Evolutionary conservation across 768 basidiomycete species (phyloP), one percentile per base, ranked within the genome.

Genomic region (Auricularia sp.): DNA sequence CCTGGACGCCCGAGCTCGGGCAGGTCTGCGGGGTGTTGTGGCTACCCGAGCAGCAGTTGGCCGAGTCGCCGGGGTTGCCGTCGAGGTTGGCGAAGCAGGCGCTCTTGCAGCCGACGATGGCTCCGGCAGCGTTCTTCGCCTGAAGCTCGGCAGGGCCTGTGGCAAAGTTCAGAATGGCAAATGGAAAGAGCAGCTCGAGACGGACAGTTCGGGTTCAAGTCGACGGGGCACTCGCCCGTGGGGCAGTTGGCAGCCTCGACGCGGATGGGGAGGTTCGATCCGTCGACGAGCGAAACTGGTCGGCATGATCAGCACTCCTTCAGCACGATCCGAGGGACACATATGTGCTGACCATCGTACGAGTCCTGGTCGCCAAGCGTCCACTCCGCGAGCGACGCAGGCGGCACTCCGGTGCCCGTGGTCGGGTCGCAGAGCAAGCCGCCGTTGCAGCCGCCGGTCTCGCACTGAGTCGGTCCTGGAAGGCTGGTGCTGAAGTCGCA

Each of bases 1-100:
- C 44, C 36, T 54, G 67, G 10, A 79, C 77, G 21, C 77, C 77
- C 3, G 82, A 82, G 16, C 77, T 67, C 14, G 85, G 86, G 72
- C 87, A 88, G 0, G 85, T 86, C 11, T 69, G 72, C 1, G 84
- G 73, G 5, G 82, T 85, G 72, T 73, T 74, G 74, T 81, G 76
- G 45, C 71, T 73, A 11, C 88, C 47, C 18, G 47, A 51, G 47
- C 47, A 51, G 47, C 47, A 51, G 47, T 51, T 51, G 47, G 47
- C 47, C 47, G 85, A 85, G 75, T 88, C 81, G 45, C 77, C 6
- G 34, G 74, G 70, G 63, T 78, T 73, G 3, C 76, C 76, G 64
- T 75, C 75, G 37, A 81, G 70, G 61, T 77, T 75, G 0, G 79
- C 78, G 33, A 71, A 65, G 68, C 86, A 88, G 44, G 86, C 85